Conservation (phyloP, 495 filamentous ascomycete genomes). For the Amniculicola lignicola region DNA sequence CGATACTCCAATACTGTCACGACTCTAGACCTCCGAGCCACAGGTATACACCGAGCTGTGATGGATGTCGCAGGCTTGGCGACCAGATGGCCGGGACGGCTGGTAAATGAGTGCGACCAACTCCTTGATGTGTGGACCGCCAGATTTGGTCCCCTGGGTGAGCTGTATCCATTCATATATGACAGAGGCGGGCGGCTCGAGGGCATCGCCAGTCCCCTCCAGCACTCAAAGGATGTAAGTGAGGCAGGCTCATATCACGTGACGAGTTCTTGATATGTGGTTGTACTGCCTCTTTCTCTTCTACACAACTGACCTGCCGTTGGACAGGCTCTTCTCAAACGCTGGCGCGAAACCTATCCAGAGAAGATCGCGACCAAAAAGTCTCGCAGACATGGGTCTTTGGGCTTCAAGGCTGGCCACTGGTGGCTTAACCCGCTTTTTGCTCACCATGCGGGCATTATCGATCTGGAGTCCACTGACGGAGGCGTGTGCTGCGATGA, state of each 20-base stretch:
- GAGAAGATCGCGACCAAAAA: slow-evolving; percentile 6
- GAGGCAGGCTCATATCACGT: background rate
- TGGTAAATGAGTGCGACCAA: slow-evolving; percentile 39
- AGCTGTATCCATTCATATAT: slow-evolving; percentile 35
- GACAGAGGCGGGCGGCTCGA: slow-evolving; percentile 38
- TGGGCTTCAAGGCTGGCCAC: slow-evolving; percentile 42
- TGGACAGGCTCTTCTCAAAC: slow-evolving; percentile 27
- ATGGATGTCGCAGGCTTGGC: slow-evolving; percentile 36
- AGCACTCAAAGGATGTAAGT: slow-evolving; percentile 33
- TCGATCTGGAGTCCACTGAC: slow-evolving; percentile 32
- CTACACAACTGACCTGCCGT: background rate
- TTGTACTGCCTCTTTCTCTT: background rate
- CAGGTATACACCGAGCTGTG: slow-evolving; percentile 42
- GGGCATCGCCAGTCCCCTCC: slow-evolving; percentile 31
- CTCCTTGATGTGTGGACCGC: slow-evolving; percentile 34
- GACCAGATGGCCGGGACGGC: slow-evolving; percentile 41
- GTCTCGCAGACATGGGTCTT: slow-evolving; percentile 27
- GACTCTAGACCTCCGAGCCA: slow-evolving; percentile 31
- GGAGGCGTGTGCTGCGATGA: slow-evolving; percentile 38
- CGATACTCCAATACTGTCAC: slow-evolving; percentile 23
- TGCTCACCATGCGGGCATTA: slow-evolving; percentile 42
- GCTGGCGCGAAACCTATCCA: slow-evolving; percentile 23
- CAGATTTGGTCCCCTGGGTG: slow-evolving; percentile 35
- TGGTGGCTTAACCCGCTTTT: slow-evolving; percentile 45
- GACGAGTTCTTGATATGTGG: background rate